phyloP scores from a whole-genome alignment of 2,329 filamentous ascomycete genomes.

The Ophiostoma tasmaniense region DNA sequence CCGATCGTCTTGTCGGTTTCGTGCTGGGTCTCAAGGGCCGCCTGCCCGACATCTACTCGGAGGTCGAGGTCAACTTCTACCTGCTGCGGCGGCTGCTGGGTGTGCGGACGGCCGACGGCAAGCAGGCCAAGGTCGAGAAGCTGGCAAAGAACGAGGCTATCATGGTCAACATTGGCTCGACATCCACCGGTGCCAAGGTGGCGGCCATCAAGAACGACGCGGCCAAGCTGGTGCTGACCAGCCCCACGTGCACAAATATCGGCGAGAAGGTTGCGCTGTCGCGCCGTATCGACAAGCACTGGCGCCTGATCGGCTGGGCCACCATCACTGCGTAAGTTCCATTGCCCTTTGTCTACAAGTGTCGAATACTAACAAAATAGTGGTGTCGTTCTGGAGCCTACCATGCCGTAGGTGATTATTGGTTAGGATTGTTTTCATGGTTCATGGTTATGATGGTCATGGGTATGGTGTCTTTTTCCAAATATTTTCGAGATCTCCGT shows the following conservation, averaged over 20 bases:
- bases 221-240: conserved; percentile 86
- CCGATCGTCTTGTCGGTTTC: conserved; percentile 96
- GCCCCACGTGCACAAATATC: conserved; percentile 90
- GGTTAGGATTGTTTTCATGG: background rate
- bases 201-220: conserved; percentile 96
- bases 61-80: conserved; percentile 99
- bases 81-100: conserved; percentile 85
- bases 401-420: conserved; percentile 14
- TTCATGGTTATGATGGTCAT: background rate
- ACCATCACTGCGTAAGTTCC: conserved; percentile 59
- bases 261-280: conserved; percentile 96
- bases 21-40: conserved; percentile 90
- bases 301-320: conserved; percentile 89
- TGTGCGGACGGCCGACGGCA: conserved; percentile 95
- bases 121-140: conserved; percentile 99
- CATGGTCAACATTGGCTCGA: conserved; percentile 99
- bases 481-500: background rate
- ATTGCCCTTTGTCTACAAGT: background rate
- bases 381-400: conserved; percentile 22
- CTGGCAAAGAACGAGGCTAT: conserved; percentile 97
- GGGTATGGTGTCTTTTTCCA: background rate
- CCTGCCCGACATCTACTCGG: conserved; percentile 93
- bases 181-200: conserved; percentile 94
- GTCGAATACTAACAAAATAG: conserved; percentile 14
- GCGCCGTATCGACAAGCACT: conserved; percentile 98